These are phyloP conservation scores for Canariomyces notabilis DNA, from an alignment of 2,329 filamentous ascomycete species.

Conservation along the genomic window DNA sequence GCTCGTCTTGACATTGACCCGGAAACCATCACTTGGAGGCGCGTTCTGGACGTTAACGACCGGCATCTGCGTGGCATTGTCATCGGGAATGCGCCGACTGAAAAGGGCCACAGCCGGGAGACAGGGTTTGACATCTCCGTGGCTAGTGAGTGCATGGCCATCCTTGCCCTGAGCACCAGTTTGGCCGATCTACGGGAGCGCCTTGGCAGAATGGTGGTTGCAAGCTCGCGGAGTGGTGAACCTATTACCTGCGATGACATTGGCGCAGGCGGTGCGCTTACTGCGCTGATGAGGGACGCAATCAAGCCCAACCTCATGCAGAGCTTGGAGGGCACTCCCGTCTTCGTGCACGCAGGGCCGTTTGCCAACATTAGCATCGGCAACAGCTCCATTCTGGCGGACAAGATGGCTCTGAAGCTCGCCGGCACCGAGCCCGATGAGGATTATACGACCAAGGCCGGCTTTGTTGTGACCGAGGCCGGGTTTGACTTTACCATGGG, in stretches of 20 bases:
- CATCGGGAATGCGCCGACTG: constrained; percentile 80
- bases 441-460: constrained; percentile 73
- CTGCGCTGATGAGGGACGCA: constrained; percentile 93
- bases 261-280: constrained; percentile 84
- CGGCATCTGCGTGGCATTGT: constrained; percentile 86
- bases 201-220: constrained; percentile 92
- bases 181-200: constrained; percentile 87
- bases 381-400: constrained; percentile 89
- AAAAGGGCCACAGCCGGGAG: constrained; percentile 81
- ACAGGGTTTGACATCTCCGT: constrained; percentile 98
- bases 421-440: constrained; percentile 91
- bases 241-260: constrained; percentile 95
- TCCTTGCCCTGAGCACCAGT: constrained; percentile 86
- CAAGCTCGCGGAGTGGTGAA: constrained; percentile 77
- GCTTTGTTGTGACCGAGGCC: constrained; percentile 93
- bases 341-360: constrained; percentile 94
- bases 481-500: constrained; percentile 99
- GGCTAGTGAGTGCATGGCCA: constrained; percentile 97
- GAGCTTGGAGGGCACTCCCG: constrained; percentile 91
- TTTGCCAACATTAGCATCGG: constrained; percentile 99
- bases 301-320: constrained; percentile 99
- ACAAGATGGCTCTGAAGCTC: constrained; percentile 93
- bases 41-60: constrained; percentile 96
- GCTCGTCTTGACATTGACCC: constrained; percentile 95
- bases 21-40: constrained; percentile 93